Base-by-base conservation (phyloP, 2,329 filamentous ascomycete species). In the Aspergillus cejpii region DNA sequence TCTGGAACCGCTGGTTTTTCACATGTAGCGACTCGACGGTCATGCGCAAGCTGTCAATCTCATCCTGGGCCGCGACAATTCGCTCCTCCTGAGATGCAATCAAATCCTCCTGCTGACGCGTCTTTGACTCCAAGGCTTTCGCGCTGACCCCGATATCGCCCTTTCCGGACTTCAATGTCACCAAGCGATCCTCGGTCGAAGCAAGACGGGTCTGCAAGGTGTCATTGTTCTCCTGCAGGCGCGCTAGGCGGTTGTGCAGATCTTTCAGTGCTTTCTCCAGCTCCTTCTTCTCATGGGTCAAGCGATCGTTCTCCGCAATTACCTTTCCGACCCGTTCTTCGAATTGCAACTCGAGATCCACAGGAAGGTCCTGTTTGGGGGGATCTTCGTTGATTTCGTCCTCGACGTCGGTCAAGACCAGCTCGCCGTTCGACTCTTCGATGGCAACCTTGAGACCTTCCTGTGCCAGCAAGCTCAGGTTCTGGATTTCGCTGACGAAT, bases 1-100 rank as follows among this genome's bases (percentile, higher is more conserved):
- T 70, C 48, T 72, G 70, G 28, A 66, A 68, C 26, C 68, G 65
- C 47, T 72, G 67, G 14, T 67, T 68, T 52, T 73, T 71, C 44
- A 70, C 64, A 36, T 66, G 66, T 45, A 72, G 55, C 4, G 68
- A 67, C 46, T 72, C 69, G 19, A 70, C 61, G 0, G 62, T 65
- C 64, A 71, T 73, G 15, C 66, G 63, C 21, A 74, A 54, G 21
- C 66, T 65, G 49, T 71, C 68, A 5, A 70, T 64, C 47, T 72
- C 68, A 44, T 70, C 62, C 46, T 73, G 67, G 23, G 66, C 56
- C 24, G 75, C 71, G 45, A 84, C 78, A 8, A 83, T 67, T 54
- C 85, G 78, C 15, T 76, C 75, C 61, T 90, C 85, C 54, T 87
- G 78, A 19, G 74, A 77, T 29, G 81, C 80, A 58, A 90, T 89